Conservation (phyloP, 2,329 filamentous ascomycete genomes). For the Ophiostoma sp. region DNA sequence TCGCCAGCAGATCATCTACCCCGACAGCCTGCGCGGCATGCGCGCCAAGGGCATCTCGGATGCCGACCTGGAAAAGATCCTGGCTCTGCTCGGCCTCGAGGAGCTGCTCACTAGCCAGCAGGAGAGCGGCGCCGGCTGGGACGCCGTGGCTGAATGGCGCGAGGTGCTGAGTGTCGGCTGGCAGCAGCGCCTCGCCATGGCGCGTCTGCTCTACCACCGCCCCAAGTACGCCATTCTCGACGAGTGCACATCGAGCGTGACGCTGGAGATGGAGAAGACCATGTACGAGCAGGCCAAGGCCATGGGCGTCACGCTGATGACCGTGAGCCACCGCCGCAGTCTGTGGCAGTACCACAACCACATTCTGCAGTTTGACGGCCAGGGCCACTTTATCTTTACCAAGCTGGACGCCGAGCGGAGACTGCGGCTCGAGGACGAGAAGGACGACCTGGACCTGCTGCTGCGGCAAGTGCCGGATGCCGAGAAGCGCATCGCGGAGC, state of each 20-base stretch:
- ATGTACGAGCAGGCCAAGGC: constrained; percentile 98
- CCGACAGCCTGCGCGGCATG: constrained; percentile 83
- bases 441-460: constrained; percentile 83
- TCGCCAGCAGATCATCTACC: constrained; percentile 96
- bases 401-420: constrained; percentile 80
- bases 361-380: constrained; percentile 94
- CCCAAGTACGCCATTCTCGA: constrained; percentile 94
- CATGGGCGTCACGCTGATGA: constrained; percentile 92
- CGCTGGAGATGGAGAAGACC: constrained; percentile 84
- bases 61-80: constrained; percentile 68
- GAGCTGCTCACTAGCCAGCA: constrained; percentile 68
- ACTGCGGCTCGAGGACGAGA: constrained; percentile 87
- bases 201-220: constrained; percentile 85
- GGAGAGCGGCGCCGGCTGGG: constrained; percentile 60
- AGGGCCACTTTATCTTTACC: constrained; percentile 87
- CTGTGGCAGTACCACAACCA: constrained; percentile 94
- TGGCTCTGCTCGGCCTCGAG: constrained; percentile 75
- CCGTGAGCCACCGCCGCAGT: constrained; percentile 83
- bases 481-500: constrained; percentile 75
- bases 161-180: constrained; percentile 88
- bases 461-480: constrained; percentile 82
- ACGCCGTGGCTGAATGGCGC: constrained; percentile 93
- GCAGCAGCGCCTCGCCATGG: constrained; percentile 96
- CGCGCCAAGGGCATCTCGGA: constrained; percentile 78
- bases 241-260: constrained; percentile 94